Percentiles rank a stretch among this genome's conserved stretches.
phyloP scores from a whole-genome alignment of 2,329 filamentous ascomycete genomes.

The Colletotrichum sp. region DNA sequence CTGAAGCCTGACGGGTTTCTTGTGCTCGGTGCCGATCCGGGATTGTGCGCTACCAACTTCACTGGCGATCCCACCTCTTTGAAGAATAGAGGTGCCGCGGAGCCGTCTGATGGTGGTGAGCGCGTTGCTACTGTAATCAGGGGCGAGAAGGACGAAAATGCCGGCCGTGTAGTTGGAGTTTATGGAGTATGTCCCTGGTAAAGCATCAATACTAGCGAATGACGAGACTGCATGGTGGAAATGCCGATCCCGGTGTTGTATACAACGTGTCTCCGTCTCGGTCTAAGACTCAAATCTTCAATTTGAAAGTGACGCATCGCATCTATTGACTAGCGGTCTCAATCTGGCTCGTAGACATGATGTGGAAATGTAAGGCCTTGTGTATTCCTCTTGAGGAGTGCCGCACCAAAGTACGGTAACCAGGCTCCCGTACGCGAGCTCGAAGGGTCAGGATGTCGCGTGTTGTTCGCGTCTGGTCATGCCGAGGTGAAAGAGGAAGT shows the following conservation, averaged over 20 bases:
- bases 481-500: background rate
- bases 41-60: background rate
- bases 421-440: background rate
- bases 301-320: background rate
- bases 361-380: background rate
- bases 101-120: background rate
- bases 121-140: background rate
- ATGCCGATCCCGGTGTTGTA: background rate
- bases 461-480: background rate
- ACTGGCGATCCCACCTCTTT: background rate
- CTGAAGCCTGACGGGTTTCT: conserved; percentile 21
- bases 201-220: background rate
- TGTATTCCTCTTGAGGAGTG: background rate
- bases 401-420: background rate
- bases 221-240: background rate
- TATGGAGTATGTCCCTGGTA: background rate
- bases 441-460: background rate
- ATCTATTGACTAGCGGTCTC: background rate
- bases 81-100: background rate
- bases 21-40: background rate
- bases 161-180: background rate
- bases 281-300: background rate
- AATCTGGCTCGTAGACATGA: background rate
- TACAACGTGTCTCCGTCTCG: background rate
- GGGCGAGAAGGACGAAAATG: background rate